phyloP scores from a whole-genome alignment of 2,329 filamentous ascomycete genomes.

The Pseudogymnoascus pannorum region DNA sequence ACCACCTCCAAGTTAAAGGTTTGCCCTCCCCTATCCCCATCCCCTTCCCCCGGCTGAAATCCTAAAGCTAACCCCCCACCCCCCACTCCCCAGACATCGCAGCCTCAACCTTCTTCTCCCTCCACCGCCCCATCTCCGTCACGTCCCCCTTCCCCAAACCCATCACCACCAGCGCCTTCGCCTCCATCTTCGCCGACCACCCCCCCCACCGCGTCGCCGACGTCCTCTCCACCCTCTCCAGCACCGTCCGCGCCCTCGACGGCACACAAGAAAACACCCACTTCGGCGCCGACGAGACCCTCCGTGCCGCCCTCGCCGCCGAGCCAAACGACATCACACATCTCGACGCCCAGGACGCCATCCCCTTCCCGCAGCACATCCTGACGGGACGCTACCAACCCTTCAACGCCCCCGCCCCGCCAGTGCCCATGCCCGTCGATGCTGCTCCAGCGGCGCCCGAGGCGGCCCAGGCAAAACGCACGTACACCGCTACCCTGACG shows the following conservation, averaged over 20 bases:
- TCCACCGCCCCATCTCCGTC: constrained; percentile 88
- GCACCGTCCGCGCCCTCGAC: constrained; percentile 53
- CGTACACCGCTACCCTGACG: constrained; percentile 58
- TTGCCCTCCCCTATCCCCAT: not conserved
- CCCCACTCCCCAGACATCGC: constrained; percentile 70
- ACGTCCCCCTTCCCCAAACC: constrained; percentile 70
- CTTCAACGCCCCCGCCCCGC: constrained; percentile 78
- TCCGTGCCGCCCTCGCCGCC: constrained; percentile 35
- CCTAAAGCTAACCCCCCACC: constrained; percentile 13
- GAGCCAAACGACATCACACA: constrained; percentile 47
- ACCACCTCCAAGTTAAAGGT: constrained; percentile 64
- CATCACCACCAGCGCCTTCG: constrained; percentile 68
- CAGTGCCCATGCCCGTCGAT: constrained; percentile 48
- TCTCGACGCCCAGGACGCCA: constrained; percentile 41
- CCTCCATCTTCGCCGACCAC: constrained; percentile 67
- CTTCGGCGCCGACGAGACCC: constrained; percentile 28
- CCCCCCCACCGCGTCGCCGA: constrained; percentile 44
- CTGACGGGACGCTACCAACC: constrained; percentile 66
- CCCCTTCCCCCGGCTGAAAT: not conserved
- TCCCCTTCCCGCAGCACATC: constrained; percentile 61
- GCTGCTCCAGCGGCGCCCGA: constrained; percentile 32
- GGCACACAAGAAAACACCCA: constrained; percentile 25
- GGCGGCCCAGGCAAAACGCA: constrained; percentile 36
- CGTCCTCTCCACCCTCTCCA: constrained; percentile 61
- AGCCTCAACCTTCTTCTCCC: constrained; percentile 88